Percentiles rank a stretch among this genome's conserved stretches.
These are phyloP conservation scores for Medicago arabica DNA, from an alignment of 306 rosid species.

Conservation along the genomic window DNA sequence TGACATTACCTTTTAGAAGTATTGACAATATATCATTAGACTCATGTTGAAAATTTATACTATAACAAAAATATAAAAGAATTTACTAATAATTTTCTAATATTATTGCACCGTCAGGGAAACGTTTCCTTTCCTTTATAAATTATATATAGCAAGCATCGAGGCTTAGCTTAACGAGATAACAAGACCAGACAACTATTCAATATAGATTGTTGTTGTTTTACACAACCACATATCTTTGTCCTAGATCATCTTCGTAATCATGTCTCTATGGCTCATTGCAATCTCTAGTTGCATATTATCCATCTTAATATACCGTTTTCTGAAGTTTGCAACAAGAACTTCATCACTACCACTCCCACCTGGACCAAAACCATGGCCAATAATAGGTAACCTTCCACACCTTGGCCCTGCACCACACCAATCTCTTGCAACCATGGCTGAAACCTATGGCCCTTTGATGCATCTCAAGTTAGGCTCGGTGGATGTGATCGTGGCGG, in stretches of 20 bases:
- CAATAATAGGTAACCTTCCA: slow-evolving; percentile 76
- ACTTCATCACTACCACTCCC: slow-evolving; percentile 51
- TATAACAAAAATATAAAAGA: no score
- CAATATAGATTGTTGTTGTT: neutral
- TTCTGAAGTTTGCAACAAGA: slow-evolving; percentile 20
- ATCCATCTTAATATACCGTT: slow-evolving; percentile 35
- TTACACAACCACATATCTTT: neutral
- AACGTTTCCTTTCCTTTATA: neutral
- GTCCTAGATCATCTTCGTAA: neutral
- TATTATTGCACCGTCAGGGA: no score
- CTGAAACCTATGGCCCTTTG: slow-evolving; percentile 68
- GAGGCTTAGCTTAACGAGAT: neutral
- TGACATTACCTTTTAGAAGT: no score
- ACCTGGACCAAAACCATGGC: slow-evolving; percentile 94
- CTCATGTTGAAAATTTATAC: no score
- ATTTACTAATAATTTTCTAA: no score
- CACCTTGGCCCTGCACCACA: slow-evolving; percentile 80
- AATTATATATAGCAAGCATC: neutral
- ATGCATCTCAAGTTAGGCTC: slow-evolving; percentile 74
- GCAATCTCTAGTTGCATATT: slow-evolving; percentile 27
- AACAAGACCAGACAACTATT: neutral
- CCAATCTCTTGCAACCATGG: slow-evolving; percentile 68
- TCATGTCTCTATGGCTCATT: slow-evolving; percentile 45
- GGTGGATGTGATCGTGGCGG: slow-evolving; percentile 71
- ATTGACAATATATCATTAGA: no score